phyloP scores from a whole-genome alignment of 2,329 filamentous ascomycete species.

The Diaporthe citri region DNA sequence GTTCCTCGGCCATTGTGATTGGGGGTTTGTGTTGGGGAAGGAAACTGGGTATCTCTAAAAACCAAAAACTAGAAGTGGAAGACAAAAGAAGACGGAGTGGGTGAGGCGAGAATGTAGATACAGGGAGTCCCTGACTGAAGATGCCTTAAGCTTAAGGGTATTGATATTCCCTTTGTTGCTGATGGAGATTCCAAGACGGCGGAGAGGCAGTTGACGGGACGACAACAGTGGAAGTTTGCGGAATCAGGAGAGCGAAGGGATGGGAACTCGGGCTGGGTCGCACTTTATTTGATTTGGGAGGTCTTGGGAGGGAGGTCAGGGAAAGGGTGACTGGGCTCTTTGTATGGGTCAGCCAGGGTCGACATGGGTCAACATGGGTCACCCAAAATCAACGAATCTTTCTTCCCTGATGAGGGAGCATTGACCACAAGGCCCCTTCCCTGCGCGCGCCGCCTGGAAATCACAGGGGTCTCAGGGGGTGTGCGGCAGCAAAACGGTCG shows the following conservation, averaged over 20 bases:
- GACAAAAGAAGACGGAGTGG: conserved; percentile 29
- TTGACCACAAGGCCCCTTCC: conserved; percentile 38
- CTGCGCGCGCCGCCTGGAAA: conserved; percentile 28
- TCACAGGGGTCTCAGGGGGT: conserved; percentile 35
- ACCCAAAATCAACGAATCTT: conserved; percentile 35
- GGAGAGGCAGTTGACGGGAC: conserved; percentile 28
- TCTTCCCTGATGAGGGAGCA: conserved; percentile 36
- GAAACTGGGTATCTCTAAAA: conserved; percentile 65
- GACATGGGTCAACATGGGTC: conserved; percentile 20
- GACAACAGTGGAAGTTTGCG: conserved; percentile 37
- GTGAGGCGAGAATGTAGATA: conserved; percentile 3
- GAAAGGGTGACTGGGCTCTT: conserved; percentile 34
- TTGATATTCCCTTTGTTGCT: conserved; percentile 28
- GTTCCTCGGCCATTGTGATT: conserved; percentile 78
- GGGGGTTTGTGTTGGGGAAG: conserved; percentile 41
- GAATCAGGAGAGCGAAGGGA: conserved; percentile 39
- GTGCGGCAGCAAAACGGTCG: conserved; percentile 38
- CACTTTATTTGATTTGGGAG: conserved; percentile 41
- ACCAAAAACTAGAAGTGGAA: conserved; percentile 41
- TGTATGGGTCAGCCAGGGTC: conserved; percentile 32
- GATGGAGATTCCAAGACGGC: conserved; percentile 29
- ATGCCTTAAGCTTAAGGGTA: conserved; percentile 31
- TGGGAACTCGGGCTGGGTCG: conserved; percentile 40
- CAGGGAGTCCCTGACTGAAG: conserved; percentile 31
- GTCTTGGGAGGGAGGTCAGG: conserved; percentile 30